phyloP scores from a whole-genome alignment of 1,284 basidiomycete species.

The Cystobasidium pallidum region DNA sequence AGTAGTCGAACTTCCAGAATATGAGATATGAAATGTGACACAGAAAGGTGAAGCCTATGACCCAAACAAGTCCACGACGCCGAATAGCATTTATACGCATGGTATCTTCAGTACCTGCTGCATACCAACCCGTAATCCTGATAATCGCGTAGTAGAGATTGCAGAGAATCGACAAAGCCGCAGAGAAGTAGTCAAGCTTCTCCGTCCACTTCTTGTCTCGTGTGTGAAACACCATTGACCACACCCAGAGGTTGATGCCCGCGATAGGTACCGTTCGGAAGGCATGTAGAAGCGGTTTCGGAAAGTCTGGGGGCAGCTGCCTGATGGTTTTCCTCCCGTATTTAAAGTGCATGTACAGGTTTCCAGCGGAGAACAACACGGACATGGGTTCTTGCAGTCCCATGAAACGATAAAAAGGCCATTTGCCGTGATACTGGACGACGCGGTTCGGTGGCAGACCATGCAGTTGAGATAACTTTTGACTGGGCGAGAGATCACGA shows the following conservation, averaged over 20 bases:
- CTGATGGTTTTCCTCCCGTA: conserved; percentile 59
- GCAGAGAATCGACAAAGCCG: conserved; percentile 71
- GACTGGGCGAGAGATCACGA: not conserved
- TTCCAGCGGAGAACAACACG: conserved; percentile 83
- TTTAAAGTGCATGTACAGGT: conserved; percentile 74
- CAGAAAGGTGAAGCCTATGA: conserved; percentile 61
- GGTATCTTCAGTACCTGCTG: not conserved
- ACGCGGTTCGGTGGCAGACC: conserved; percentile 51
- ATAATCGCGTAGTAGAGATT: conserved; percentile 66
- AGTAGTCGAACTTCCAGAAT: conserved; percentile 83
- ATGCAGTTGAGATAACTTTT: conserved; percentile 44
- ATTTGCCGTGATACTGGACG: conserved; percentile 89
- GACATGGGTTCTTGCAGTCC: conserved; percentile 95
- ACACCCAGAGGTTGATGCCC: conserved; percentile 89
- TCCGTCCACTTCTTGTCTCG: conserved; percentile 85
- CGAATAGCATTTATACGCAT: not conserved
- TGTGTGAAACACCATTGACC: conserved; percentile 89
- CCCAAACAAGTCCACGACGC: conserved; percentile 56
- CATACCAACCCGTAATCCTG: conserved; percentile 54
- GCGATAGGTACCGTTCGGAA: conserved; percentile 71
- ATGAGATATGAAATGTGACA: conserved; percentile 78
- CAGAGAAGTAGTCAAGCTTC: conserved; percentile 92
- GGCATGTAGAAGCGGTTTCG: conserved; percentile 65
- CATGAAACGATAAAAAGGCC: conserved; percentile 80
- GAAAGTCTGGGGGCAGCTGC: conserved; percentile 2